phyloP scores from a whole-genome alignment of 2,329 filamentous ascomycete species.

The Cercospora nicotianae region DNA sequence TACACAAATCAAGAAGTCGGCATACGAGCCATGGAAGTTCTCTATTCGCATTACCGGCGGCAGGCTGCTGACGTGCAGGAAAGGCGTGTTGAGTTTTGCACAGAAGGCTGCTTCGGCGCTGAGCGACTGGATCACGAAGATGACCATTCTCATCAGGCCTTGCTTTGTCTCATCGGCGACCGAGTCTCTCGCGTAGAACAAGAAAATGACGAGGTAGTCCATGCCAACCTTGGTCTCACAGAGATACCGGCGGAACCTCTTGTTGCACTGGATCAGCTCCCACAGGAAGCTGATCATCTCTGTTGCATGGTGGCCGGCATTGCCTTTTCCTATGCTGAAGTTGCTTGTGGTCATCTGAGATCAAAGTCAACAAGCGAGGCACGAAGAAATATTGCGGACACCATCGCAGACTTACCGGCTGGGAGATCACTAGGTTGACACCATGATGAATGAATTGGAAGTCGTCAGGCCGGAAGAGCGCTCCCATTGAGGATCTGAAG shows the following conservation, averaged over 20 bases:
- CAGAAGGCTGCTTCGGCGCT: conserved; percentile 92
- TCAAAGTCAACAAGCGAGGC: conserved; percentile 28
- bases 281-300: conserved; percentile 98
- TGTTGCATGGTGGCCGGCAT: conserved; percentile 79
- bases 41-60: conserved; percentile 77
- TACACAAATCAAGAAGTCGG: conserved; percentile 89
- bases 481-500: conserved; percentile 87
- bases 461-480: conserved; percentile 88
- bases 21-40: conserved; percentile 86
- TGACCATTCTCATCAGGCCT: conserved; percentile 91
- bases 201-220: conserved; percentile 84
- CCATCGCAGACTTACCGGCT: conserved; percentile 57
- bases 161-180: conserved; percentile 84
- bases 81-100: conserved; percentile 81
- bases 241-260: conserved; percentile 92
- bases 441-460: conserved; percentile 77
- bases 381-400: not conserved
- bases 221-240: conserved; percentile 92
- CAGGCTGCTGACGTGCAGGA: conserved; percentile 84
- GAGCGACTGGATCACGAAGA: conserved; percentile 92
- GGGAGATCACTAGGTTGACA: conserved; percentile 64
- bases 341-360: conserved; percentile 70
- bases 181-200: conserved; percentile 92
- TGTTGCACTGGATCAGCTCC: conserved; percentile 97
- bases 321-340: conserved; percentile 82